These are phyloP conservation scores for Tilletiaria anomala DNA, from an alignment of 1,284 basidiomycete genomes.

Conservation along the genomic window DNA sequence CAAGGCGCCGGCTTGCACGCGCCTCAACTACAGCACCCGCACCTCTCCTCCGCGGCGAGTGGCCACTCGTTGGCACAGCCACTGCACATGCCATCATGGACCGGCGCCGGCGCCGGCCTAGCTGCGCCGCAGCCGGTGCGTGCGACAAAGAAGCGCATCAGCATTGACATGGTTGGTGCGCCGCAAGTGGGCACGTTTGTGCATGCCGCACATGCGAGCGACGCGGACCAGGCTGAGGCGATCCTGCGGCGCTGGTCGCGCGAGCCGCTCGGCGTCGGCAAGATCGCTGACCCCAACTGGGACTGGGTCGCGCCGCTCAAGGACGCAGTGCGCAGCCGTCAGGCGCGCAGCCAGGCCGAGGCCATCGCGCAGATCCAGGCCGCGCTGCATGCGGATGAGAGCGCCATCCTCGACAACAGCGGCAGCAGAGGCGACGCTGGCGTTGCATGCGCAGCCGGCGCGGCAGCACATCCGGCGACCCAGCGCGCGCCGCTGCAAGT, in stretches of 20 bases:
- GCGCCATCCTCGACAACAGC: constrained; percentile 43
- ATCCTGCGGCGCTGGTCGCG: constrained; percentile 77
- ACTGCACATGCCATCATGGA: too few relatives aligned
- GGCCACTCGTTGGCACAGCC: too few relatives aligned
- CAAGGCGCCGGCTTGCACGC: not conserved
- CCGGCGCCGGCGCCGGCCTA: too few relatives aligned
- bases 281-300: constrained; percentile 42
- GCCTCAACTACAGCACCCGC: not conserved
- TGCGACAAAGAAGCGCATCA: constrained; percentile 31
- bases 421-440: too few relatives aligned
- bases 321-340: constrained; percentile 52
- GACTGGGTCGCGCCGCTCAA: constrained; percentile 79
- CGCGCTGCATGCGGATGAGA: constrained; percentile 41
- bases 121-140: too few relatives aligned
- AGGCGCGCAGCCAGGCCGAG: constrained; percentile 55
- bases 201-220: constrained; percentile 82
- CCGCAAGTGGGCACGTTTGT: constrained; percentile 23
- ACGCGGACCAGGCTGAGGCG: constrained; percentile 77
- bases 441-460: too few relatives aligned
- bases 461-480: constrained; percentile 26
- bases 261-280: constrained; percentile 78
- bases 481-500: too few relatives aligned
- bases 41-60: too few relatives aligned
- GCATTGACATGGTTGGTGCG: constrained; percentile 27
- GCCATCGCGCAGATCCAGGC: constrained; percentile 61